phyloP scores from a whole-genome alignment of 306 rosid species.

The Prinsepia uniflora region DNA sequence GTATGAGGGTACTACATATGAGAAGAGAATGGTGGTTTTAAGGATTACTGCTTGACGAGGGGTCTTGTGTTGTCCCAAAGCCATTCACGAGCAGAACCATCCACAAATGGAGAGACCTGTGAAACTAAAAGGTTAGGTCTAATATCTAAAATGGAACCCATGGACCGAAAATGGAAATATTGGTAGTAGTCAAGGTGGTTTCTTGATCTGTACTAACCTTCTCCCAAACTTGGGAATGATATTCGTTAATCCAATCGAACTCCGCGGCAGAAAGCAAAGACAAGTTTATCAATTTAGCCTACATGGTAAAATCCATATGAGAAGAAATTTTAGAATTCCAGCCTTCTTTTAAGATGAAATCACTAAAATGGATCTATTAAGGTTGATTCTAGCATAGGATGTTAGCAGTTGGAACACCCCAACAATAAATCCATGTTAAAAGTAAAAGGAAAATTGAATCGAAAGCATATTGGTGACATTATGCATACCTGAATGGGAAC shows the following conservation, averaged over 20 bases:
- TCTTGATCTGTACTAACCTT: constrained; percentile 47
- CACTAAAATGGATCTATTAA: neutral
- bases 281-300: constrained; percentile 75
- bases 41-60: constrained; percentile 28
- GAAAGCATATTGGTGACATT: neutral
- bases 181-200: neutral
- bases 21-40: neutral
- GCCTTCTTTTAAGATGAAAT: neutral
- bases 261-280: constrained; percentile 70
- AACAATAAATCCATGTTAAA: neutral
- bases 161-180: neutral
- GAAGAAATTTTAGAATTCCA: constrained; percentile 1
- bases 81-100: constrained; percentile 75
- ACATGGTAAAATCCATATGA: constrained; percentile 36
- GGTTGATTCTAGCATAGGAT: neutral
- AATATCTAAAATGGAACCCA: neutral
- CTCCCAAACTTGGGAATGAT: constrained; percentile 88
- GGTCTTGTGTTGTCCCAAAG: constrained; percentile 84
- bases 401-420: neutral
- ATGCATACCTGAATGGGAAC: constrained; percentile 82
- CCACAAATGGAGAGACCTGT: constrained; percentile 83
- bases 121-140: constrained; percentile 22
- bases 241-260: constrained; percentile 71
- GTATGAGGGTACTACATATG: constrained; percentile 1
- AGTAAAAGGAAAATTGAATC: neutral